Evolutionary conservation across 345 rosid species (phyloP).

Genomic region (Bruguiera sexangula): DNA sequence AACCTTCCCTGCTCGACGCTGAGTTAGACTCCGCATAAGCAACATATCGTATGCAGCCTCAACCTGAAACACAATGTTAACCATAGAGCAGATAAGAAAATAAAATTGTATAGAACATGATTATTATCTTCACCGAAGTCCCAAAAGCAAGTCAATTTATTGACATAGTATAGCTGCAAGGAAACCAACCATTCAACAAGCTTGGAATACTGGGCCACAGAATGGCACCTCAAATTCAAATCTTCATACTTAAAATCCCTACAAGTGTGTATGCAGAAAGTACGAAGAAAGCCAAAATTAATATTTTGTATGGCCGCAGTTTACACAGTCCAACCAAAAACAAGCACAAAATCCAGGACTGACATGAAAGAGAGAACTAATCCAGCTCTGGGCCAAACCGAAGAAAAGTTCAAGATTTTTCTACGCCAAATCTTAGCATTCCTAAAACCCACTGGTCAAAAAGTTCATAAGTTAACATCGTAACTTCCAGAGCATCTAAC

Average conservation of each 20-base stretch:
- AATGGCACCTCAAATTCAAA: not conserved
- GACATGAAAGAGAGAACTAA: not conserved
- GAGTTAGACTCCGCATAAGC: slow-evolving; percentile 91
- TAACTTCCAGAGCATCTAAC: too few species aligned
- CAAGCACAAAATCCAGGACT: not conserved
- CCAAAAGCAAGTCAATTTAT: not conserved
- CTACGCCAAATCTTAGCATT: not conserved
- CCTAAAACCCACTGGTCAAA: not conserved
- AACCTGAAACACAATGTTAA: slow-evolving; percentile 42
- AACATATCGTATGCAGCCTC: slow-evolving; percentile 98
- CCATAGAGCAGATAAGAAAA: not conserved
- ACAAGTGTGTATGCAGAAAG: too few species aligned
- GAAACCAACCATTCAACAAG: not conserved
- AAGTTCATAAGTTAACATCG: too few species aligned
- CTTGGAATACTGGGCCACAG: not conserved
- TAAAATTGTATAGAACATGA: not conserved
- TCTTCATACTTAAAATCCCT: not conserved
- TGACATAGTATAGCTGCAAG: not conserved
- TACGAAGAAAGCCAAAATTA: too few species aligned
- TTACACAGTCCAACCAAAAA: not conserved
- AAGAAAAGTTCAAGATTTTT: not conserved
- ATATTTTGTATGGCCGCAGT: too few species aligned
- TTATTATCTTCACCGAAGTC: too few species aligned
- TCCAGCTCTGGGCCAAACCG: not conserved
- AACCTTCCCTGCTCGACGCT: slow-evolving; percentile 86